phyloP scores from a whole-genome alignment of 345 rosid genomes.

The Brassica juncea region DNA sequence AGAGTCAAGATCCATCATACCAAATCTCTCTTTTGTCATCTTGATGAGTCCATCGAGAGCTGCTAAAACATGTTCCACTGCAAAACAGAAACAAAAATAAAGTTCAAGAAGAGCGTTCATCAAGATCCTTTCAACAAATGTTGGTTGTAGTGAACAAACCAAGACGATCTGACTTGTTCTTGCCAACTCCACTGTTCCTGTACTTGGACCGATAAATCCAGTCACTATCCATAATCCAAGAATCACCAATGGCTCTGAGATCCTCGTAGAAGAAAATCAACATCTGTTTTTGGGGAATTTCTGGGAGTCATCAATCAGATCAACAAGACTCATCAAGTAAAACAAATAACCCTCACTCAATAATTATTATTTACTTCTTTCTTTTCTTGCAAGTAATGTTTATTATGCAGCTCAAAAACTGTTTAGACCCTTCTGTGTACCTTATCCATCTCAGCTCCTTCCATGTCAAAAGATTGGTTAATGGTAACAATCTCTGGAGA shows the following conservation, averaged over 20 bases:
- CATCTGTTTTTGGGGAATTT: conserved; percentile 52
- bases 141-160: conserved; percentile 40
- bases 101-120: neutral
- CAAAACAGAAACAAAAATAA: neutral
- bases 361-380: neutral
- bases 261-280: conserved; percentile 55
- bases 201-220: conserved; percentile 56
- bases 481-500: conserved; percentile 62
- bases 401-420: neutral
- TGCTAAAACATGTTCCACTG: conserved; percentile 61
- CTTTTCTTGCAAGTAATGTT: neutral
- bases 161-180: conserved; percentile 48
- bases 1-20: conserved; percentile 51
- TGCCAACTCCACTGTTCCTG: conserved; percentile 44
- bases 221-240: conserved; percentile 57
- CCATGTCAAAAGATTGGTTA: conserved; percentile 48
- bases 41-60: conserved; percentile 62
- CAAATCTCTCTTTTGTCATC: conserved; percentile 52
- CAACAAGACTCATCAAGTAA: conserved; percentile 35
- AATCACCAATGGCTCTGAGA: conserved; percentile 66
- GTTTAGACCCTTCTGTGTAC: conserved; percentile 6
- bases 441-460: conserved; percentile 53
- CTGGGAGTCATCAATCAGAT: conserved; percentile 42
- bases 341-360: conserved; percentile 12
- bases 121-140: neutral